Conservation (phyloP, 371 early-diverging fungal genomes). For the Circinella minor region DNA sequence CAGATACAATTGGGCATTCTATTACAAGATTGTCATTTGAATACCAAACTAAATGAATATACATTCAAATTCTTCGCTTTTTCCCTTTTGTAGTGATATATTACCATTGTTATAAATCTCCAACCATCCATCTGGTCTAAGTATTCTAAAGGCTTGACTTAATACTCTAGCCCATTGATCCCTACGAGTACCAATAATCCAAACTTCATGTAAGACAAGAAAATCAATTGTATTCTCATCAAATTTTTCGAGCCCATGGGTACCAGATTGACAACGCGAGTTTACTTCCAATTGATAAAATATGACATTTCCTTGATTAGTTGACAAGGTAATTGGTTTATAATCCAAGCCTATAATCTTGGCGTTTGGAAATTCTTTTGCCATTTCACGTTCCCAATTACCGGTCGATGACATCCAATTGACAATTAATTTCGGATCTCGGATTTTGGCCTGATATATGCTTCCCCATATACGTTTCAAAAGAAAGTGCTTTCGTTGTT, state of each 20-base stretch:
- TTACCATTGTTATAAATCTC: conserved; percentile 13
- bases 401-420: conserved; percentile 8
- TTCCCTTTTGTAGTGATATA: neutral
- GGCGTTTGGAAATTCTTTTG: neutral
- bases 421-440: conserved; percentile 6
- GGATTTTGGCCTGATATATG: neutral
- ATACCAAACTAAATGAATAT: neutral
- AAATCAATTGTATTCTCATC: conserved; percentile 8
- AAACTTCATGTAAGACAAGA: neutral
- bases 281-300: neutral
- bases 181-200: conserved; percentile 1
- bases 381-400: conserved; percentile 6
- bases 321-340: neutral
- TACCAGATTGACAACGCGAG: neutral
- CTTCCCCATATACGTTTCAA: conserved; percentile 2
- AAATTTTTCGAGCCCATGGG: conserved; percentile 8
- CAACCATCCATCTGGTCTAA: conserved; percentile 15
- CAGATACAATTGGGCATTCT: conserved; percentile 6
- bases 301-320: neutral
- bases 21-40: neutral
- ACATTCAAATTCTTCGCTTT: neutral
- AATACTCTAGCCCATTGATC: conserved; percentile 2
- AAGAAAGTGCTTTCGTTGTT: conserved; percentile 1
- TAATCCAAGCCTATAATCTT: conserved; percentile 1
- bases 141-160: neutral